Evolutionary conservation across 495 filamentous ascomycete genomes (phyloP).

Genomic region (Penicillium simplicissimum): DNA sequence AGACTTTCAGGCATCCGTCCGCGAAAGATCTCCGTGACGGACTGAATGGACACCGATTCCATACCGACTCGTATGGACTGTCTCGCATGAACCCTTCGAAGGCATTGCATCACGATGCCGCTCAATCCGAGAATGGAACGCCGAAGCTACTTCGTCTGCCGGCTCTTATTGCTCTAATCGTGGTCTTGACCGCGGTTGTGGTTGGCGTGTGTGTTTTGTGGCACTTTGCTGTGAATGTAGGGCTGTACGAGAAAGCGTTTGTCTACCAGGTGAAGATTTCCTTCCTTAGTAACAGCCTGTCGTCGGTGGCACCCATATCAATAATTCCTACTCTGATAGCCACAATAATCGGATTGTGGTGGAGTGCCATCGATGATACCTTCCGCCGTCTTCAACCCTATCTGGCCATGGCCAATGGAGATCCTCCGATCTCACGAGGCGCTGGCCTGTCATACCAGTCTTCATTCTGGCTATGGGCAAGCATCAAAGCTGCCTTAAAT

Average conservation of each 20-base stretch:
- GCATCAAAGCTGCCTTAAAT: constrained; percentile 27
- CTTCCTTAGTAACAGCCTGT: constrained; percentile 22
- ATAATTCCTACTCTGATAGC: constrained; percentile 36
- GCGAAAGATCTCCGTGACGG: constrained; percentile 11
- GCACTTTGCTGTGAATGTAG: constrained; percentile 19
- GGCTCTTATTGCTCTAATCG: constrained; percentile 18
- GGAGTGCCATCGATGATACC: constrained; percentile 37
- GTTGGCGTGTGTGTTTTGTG: constrained; percentile 31
- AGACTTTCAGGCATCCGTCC: constrained; percentile 15
- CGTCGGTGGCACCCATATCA: constrained; percentile 33
- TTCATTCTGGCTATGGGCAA: constrained; percentile 33
- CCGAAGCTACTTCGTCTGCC: constrained; percentile 27
- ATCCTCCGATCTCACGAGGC: constrained; percentile 14
- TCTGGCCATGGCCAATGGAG: constrained; percentile 29
- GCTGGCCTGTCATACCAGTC: constrained; percentile 33
- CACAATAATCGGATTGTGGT: constrained; percentile 36
- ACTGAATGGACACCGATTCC: constrained; percentile 7
- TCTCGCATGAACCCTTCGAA: background rate
- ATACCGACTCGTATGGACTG: constrained; percentile 18
- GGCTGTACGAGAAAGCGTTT: constrained; percentile 37
- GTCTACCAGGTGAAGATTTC: constrained; percentile 32
- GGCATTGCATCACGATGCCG: background rate
- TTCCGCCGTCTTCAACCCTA: constrained; percentile 38
- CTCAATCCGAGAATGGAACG: constrained; percentile 21
- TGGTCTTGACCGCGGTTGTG: constrained; percentile 18